These are phyloP conservation scores for Rhynchosporium agropyri DNA, from an alignment of 2,329 filamentous ascomycete genomes.

Conservation along the genomic window DNA sequence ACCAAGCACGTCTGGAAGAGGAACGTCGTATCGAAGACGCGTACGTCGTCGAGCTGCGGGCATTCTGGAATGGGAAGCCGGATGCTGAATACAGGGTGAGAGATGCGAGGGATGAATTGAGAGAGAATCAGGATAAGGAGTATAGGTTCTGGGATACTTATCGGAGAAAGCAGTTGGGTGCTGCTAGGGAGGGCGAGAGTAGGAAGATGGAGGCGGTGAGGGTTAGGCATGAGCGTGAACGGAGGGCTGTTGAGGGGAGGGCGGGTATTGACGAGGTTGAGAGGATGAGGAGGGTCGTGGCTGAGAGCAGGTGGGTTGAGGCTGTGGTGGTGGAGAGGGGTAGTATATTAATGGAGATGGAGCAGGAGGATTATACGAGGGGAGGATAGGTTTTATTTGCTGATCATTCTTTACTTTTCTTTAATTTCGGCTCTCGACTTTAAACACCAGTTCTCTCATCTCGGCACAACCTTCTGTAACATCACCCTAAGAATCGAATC, in stretches of 20 bases:
- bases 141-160: slow-evolving; percentile 43
- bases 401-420: background rate
- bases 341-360: slow-evolving; percentile 47
- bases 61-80: slow-evolving; percentile 46
- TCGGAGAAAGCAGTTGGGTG: slow-evolving; percentile 47
- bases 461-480: background rate
- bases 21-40: slow-evolving; percentile 50
- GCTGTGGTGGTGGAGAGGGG: slow-evolving; percentile 50
- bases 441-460: background rate
- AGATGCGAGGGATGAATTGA: slow-evolving; percentile 46
- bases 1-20: slow-evolving; percentile 45
- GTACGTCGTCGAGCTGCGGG: slow-evolving; percentile 47
- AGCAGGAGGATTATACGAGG: slow-evolving; percentile 30
- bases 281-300: slow-evolving; percentile 44
- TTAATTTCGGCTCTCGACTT: background rate
- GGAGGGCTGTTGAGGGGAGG: slow-evolving; percentile 49
- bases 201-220: slow-evolving; percentile 42
- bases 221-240: slow-evolving; percentile 48
- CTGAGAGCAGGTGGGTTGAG: slow-evolving; percentile 53
- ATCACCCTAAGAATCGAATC: background rate
- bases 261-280: slow-evolving; percentile 36
- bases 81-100: slow-evolving; percentile 48
- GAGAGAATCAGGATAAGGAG: slow-evolving; percentile 48
- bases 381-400: background rate
- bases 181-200: slow-evolving; percentile 48